Conservation (phyloP, 352 stramenopile genomes). For the Nothophytophthora sp. region DNA sequence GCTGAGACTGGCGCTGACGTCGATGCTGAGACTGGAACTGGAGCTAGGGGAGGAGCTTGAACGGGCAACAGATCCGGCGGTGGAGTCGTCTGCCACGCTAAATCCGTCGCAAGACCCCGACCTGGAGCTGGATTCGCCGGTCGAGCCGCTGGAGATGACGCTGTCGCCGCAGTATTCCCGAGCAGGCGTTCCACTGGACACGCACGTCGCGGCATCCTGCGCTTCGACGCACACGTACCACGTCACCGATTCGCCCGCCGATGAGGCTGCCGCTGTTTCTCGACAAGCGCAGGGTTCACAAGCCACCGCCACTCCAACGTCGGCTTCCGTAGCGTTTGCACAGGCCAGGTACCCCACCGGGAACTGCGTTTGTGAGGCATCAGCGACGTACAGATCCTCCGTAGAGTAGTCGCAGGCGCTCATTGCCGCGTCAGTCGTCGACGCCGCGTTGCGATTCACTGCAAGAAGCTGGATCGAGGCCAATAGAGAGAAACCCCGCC, state of each 20-base stretch:
- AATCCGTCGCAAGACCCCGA: conserved; percentile 5
- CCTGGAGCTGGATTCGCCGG: neutral
- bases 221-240: conserved; percentile 32
- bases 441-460: conserved; percentile 7
- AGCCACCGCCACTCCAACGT: neutral
- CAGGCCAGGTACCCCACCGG: conserved; percentile 38
- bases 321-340: conserved; percentile 6
- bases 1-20: neutral
- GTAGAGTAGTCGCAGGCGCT: conserved; percentile 21
- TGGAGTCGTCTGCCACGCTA: conserved; percentile 4
- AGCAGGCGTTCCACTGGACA: neutral
- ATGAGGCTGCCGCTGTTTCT: conserved; percentile 27
- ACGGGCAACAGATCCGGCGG: conserved; percentile 4
- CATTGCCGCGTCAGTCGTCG: conserved; percentile 8
- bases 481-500: conserved; percentile 2
- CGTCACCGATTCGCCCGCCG: conserved; percentile 16
- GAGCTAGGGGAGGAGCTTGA: neutral
- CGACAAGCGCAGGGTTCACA: conserved; percentile 40
- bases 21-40: neutral
- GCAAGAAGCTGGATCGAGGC: conserved; percentile 8
- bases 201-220: conserved; percentile 15
- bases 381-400: conserved; percentile 35
- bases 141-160: neutral
- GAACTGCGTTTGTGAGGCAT: conserved; percentile 25
- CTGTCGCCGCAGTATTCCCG: conserved; percentile 17